Evolutionary conservation across 768 basidiomycete genomes (phyloP).

Genomic region (Jaapia argillacea): DNA sequence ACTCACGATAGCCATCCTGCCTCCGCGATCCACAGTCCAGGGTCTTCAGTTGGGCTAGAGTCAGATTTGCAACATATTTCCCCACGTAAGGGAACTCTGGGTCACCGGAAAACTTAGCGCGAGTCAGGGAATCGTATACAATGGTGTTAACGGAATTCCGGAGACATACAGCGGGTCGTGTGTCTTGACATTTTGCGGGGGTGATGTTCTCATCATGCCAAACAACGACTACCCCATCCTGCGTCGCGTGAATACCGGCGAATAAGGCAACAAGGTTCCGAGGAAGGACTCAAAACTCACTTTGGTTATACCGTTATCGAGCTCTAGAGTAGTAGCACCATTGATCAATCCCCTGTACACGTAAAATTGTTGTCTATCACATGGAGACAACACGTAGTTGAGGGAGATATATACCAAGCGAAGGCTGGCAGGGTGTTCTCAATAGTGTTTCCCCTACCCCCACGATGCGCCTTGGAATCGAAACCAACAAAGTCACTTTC

Average conservation of each 20-base stretch:
- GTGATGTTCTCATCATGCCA: slow-evolving; percentile 72
- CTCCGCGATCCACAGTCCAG: slow-evolving; percentile 73
- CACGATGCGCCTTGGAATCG: slow-evolving; percentile 54
- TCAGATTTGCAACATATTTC: slow-evolving; percentile 66
- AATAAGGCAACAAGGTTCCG: not conserved
- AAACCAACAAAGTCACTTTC: not conserved
- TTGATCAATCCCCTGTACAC: slow-evolving; percentile 56
- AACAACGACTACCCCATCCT: slow-evolving; percentile 72
- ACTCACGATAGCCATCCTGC: slow-evolving; percentile 46
- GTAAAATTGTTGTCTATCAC: slow-evolving; percentile 4
- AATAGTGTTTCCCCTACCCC: slow-evolving; percentile 63
- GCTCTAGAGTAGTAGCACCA: slow-evolving; percentile 66
- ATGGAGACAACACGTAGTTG: not conserved
- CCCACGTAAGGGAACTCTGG: slow-evolving; percentile 69
- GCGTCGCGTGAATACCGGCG: not conserved
- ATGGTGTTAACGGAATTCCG: slow-evolving; percentile 2
- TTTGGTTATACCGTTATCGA: slow-evolving; percentile 72
- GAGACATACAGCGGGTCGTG: slow-evolving; percentile 43
- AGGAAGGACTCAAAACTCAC: slow-evolving; percentile 25
- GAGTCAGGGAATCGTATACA: slow-evolving; percentile 1
- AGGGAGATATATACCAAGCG: slow-evolving; percentile 61
- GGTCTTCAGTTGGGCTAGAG: slow-evolving; percentile 69
- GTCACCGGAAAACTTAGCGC: slow-evolving; percentile 46
- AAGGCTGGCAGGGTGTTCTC: slow-evolving; percentile 70
- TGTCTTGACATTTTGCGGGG: slow-evolving; percentile 60